Base-by-base conservation (phyloP, 1,284 basidiomycete genomes). In the Sphaerobolus stellatus region DNA sequence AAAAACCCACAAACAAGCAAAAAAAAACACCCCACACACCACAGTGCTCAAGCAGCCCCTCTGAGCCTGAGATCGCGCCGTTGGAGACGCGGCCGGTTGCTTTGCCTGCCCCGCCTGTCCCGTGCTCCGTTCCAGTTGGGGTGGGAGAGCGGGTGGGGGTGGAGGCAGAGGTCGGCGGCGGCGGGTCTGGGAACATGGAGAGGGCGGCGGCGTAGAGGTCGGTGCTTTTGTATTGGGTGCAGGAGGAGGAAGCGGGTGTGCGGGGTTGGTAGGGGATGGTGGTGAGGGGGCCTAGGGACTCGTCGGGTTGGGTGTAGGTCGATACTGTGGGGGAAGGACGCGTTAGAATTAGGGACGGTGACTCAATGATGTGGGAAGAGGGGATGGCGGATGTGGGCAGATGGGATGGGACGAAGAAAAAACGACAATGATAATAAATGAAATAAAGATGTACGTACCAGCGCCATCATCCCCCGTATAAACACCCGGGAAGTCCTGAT, bases 171-270 rank as follows among this genome's bases (percentile, higher is more conserved):
- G 58, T 56, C 3, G 63, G 46, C 4, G 31, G 22, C 11, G 27
- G 53, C 46, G 64, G 46, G 29, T 57, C 51, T 29, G 56, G 48
- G 52, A 50, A 64, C 48, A 58, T 70, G 67, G 46, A 70, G 65
- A 70, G 65, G 7, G 73, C 58, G 22, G 70, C 63, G 14, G 71
- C 62, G 70, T 71, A 90, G 25, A 90, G 72, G 20, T 73, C 76
- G 1, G 78, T 62, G 16, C 81, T 84, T 24, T 73, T 63, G 68
- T 76, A 83, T 1, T 79, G 77, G 25, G 75, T 72, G 66, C 90
- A 92, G 70, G 81, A 81, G 46, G 81, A 83, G 25, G 79, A 80
- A 1, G 81, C 69, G 7, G 89, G 86, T 29, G 84, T 68, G 7
- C 66, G 67, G 9, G 87, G 73, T 0, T 74, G 74, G 72, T 87